A percentile compares a stretch with the other conserved stretches of the same genome.
These are phyloP conservation scores for Pythium apleroticum DNA, from an alignment of 352 stramenopile species.

Conservation along the genomic window DNA sequence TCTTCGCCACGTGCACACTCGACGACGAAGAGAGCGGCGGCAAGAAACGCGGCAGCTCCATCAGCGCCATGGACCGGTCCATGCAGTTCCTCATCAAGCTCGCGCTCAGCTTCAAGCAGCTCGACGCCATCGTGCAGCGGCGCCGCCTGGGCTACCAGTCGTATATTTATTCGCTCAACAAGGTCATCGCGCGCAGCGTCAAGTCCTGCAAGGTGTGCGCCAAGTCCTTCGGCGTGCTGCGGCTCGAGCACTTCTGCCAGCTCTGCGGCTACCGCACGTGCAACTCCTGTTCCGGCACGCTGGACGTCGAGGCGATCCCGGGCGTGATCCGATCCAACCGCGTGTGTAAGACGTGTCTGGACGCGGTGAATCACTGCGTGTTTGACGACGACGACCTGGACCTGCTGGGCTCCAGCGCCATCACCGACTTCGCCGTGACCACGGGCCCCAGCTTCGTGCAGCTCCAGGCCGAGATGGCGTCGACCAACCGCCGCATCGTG, in stretches of 20 bases:
- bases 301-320: conserved; percentile 28
- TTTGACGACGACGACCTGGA: conserved; percentile 37
- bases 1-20: conserved; percentile 33
- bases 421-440: conserved; percentile 25
- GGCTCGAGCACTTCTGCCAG: conserved; percentile 33
- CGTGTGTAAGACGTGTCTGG: conserved; percentile 32
- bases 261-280: conserved; percentile 44
- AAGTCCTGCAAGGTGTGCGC: conserved; percentile 36
- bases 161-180: conserved; percentile 32
- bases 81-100: conserved; percentile 31
- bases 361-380: conserved; percentile 29
- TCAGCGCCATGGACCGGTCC: conserved; percentile 26
- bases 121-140: conserved; percentile 28
- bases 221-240: conserved; percentile 34
- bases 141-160: conserved; percentile 37
- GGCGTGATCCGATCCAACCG: conserved; percentile 26
- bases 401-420: conserved; percentile 26
- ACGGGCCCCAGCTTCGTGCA: conserved; percentile 24
- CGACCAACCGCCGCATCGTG: conserved; percentile 11
- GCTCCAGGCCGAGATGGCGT: conserved; percentile 21
- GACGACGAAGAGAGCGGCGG: conserved; percentile 26
- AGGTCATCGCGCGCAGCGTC: conserved; percentile 12
- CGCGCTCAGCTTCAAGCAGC: conserved; percentile 17
- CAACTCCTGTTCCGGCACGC: conserved; percentile 20
- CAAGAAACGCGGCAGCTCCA: neutral